These are phyloP conservation scores for Cordyceps javanica DNA, from an alignment of 2,329 filamentous ascomycete genomes.

Conservation along the genomic window DNA sequence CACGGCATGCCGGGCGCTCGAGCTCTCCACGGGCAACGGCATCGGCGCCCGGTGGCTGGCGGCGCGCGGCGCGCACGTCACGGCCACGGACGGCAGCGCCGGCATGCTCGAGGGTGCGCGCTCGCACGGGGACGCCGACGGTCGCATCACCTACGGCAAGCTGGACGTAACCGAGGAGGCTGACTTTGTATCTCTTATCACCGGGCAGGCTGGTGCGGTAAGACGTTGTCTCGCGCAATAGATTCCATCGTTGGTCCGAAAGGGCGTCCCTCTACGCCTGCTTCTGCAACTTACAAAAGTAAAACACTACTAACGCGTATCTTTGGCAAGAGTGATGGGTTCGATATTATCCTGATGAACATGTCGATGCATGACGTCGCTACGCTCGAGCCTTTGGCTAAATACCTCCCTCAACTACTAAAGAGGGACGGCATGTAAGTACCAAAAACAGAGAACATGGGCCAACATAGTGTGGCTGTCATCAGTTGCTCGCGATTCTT, in stretches of 20 bases:
- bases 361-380: constrained; percentile 45
- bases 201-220: constrained; percentile 14
- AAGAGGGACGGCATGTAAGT: constrained; percentile 34
- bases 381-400: constrained; percentile 35
- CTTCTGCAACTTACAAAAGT: too few species aligned
- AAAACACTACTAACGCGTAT: background rate
- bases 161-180: constrained; percentile 33
- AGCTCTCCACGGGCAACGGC: constrained; percentile 45
- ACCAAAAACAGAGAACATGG: background rate
- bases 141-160: constrained; percentile 24
- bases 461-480: background rate
- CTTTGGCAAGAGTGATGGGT: constrained; percentile 23
- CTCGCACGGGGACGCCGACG: constrained; percentile 9
- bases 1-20: constrained; percentile 29
- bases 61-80: constrained; percentile 27
- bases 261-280: too few species aligned
- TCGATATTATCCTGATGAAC: constrained; percentile 41
- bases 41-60: constrained; percentile 40
- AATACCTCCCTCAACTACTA: constrained; percentile 34
- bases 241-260: too few species aligned
- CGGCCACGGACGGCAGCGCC: constrained; percentile 38
- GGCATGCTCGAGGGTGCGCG: constrained; percentile 34
- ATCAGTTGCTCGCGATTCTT: background rate
- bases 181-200: constrained; percentile 26
- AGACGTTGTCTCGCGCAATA: background rate